A percentile compares a stretch with the other conserved stretches of the same genome.
Conservation (phyloP, 192 early-diverging fungal genomes). For the Backusella australiensis region DNA sequence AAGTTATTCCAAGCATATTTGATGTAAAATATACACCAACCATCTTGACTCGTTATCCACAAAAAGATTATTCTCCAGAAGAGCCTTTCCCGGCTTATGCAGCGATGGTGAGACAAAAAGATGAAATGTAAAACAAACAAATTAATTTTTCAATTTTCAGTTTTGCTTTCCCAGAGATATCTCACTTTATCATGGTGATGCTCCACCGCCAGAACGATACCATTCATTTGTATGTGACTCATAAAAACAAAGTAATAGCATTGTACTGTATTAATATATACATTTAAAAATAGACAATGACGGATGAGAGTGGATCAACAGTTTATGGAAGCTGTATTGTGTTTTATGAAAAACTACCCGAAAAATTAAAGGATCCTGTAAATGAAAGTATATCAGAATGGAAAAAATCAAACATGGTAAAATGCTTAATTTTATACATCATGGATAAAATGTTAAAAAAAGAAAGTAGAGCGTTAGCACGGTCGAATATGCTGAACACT, state of each 20-base stretch:
- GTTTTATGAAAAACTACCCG: slow-evolving; percentile 26
- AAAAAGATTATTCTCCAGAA: slow-evolving; percentile 13
- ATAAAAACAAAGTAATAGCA: background rate
- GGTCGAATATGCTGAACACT: slow-evolving; percentile 34
- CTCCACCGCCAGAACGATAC: slow-evolving; percentile 22
- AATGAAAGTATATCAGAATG: slow-evolving; percentile 19
- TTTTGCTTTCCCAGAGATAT: slow-evolving; percentile 41
- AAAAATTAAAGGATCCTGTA: slow-evolving; percentile 15
- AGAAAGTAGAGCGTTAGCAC: slow-evolving; percentile 22
- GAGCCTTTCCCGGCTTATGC: slow-evolving; percentile 31
- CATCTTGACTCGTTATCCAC: slow-evolving; percentile 26
- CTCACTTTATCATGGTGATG: slow-evolving; percentile 16
- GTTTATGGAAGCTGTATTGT: slow-evolving; percentile 29
- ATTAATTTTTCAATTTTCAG: slow-evolving; percentile 5
- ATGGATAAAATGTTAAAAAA: background rate
- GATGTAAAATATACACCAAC: slow-evolving; percentile 29
- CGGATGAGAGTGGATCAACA: slow-evolving; percentile 28
- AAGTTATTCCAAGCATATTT: slow-evolving; percentile 19
- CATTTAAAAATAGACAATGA: slow-evolving; percentile 27
- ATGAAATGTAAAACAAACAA: background rate
- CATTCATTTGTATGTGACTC: slow-evolving; percentile 37
- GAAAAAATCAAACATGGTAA: slow-evolving; percentile 25
- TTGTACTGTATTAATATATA: background rate
- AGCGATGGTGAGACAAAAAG: slow-evolving; percentile 26
- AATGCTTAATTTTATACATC: background rate